Evolutionary conservation across 305 asterid species (phyloP), one percentile per base, ranked within the genome.

Genomic region (Andrographis paniculata): DNA sequence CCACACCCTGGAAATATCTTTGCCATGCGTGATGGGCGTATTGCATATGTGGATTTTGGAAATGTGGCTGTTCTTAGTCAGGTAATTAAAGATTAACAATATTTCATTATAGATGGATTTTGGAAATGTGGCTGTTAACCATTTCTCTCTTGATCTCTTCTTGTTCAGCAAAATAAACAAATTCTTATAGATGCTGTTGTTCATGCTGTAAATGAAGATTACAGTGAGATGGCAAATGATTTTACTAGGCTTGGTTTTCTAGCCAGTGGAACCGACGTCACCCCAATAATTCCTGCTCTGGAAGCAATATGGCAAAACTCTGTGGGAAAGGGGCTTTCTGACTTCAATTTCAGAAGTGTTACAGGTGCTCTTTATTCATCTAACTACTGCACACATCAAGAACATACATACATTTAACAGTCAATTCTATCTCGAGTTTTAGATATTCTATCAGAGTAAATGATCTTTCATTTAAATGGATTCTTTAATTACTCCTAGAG

Each of bases 1-100:
- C 99, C 99, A 55, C 99, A 91, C 84, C 99, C 99, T 54, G 99
- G 99, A 61, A 91, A 91, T 68, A 71, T 91, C 61, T 91, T 91
- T 61, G 96, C 96, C 48, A 83, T 91, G 99, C 96, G 82, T 39
- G 99, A 91, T 67, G 99, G 99, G 24, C 95, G 99, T 45, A 91
- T 91, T 59, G 99, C 99, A 33, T 91, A 91, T 43, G 99, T 91
- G 53, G 99, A 91, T 63, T 91, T 91, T 67, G 99, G 96, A 50
- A 91, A 91, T 66, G 99, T 91, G 52, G 99, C 99, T 53, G 96
- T 80, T 63, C 87, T 91, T 50, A 91, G 99, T 70, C 95, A 87
- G 99, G 96, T 91, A 67, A 61, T 55, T 19, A 21, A 43, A 28
- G 28, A 24, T 16, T 48, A 20, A 56, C 31, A 38, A 43, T 50